Percentiles rank a stretch among this genome's conserved stretches.
phyloP scores from a whole-genome alignment of 805 yeast species.

The Grigorovia yakushimaensis region DNA sequence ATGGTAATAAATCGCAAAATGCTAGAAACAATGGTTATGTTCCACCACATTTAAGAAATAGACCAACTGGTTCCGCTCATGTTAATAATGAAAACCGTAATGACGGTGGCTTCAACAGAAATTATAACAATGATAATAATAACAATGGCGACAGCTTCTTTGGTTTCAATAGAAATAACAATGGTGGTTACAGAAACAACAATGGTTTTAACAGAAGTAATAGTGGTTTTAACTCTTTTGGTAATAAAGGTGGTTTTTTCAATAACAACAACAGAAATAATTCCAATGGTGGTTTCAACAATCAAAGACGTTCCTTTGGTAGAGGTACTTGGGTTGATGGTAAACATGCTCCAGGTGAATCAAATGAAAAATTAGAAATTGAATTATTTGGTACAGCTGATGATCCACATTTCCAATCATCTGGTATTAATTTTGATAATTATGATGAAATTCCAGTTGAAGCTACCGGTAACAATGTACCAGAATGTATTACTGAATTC shows the following conservation, averaged over 20 bases:
- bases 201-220: conserved; percentile 11
- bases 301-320: conserved; percentile 27
- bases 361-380: conserved; percentile 58
- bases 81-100: conserved; percentile 14
- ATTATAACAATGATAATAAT: conserved; percentile 7
- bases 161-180: conserved; percentile 7
- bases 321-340: conserved; percentile 85
- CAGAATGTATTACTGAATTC: conserved; percentile 83
- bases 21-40: conserved; percentile 31
- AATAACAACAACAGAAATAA: conserved; percentile 25
- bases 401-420: conserved; percentile 64
- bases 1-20: conserved; percentile 10
- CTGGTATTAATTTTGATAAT: conserved; percentile 97
- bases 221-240: conserved; percentile 26
- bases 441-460: conserved; percentile 98
- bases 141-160: conserved; percentile 1
- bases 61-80: background rate
- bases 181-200: conserved; percentile 21
- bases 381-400: conserved; percentile 76
- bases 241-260: conserved; percentile 33
- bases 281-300: conserved; percentile 13
- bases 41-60: conserved; percentile 40
- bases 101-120: conserved; percentile 5
- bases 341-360: conserved; percentile 72
- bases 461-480: conserved; percentile 90